Percentiles rank a stretch among this genome's conserved stretches.
Conservation (phyloP, 2,329 filamentous ascomycete genomes). For the Xenoacremonium recifei region DNA sequence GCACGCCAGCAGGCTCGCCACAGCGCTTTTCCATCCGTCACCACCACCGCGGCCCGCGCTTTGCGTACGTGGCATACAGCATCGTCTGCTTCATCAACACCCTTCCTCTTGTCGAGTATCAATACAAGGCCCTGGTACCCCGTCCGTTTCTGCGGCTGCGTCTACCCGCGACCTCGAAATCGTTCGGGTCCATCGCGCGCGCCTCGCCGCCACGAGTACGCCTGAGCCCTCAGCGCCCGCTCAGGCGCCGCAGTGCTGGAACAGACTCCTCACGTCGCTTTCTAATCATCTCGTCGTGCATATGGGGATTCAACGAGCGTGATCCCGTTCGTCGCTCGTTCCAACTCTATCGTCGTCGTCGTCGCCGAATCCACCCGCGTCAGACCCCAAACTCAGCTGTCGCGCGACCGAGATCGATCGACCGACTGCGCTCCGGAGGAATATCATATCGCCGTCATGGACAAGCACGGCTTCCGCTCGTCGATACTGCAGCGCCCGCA, state of each 20-base stretch:
- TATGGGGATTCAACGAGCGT: constrained; percentile 24
- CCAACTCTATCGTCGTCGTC: constrained; percentile 1
- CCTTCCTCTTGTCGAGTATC: neutral
- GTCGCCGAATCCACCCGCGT: constrained; percentile 8
- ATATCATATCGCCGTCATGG: constrained; percentile 37
- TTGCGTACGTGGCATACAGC: neutral
- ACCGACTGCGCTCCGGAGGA: too few species aligned
- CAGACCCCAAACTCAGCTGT: neutral
- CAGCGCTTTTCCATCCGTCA: neutral
- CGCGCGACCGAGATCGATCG: too few species aligned
- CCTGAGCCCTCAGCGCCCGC: constrained; percentile 9
- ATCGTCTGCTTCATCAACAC: too few species aligned
- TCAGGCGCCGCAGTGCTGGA: constrained; percentile 5
- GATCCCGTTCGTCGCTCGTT: constrained; percentile 16
- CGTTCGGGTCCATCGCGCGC: constrained; percentile 17
- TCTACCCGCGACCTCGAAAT: constrained; percentile 18
- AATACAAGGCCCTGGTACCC: neutral
- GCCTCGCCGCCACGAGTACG: constrained; percentile 14
- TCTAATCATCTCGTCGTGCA: constrained; percentile 21
- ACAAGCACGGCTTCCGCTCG: constrained; percentile 46
- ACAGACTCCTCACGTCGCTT: constrained; percentile 14
- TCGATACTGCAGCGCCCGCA: constrained; percentile 49
- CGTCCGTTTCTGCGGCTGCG: constrained; percentile 14
- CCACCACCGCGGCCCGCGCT: neutral
- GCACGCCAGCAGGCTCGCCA: neutral